Base-by-base conservation (phyloP, 169 alveolate species). In the Babesia divergens region DNA sequence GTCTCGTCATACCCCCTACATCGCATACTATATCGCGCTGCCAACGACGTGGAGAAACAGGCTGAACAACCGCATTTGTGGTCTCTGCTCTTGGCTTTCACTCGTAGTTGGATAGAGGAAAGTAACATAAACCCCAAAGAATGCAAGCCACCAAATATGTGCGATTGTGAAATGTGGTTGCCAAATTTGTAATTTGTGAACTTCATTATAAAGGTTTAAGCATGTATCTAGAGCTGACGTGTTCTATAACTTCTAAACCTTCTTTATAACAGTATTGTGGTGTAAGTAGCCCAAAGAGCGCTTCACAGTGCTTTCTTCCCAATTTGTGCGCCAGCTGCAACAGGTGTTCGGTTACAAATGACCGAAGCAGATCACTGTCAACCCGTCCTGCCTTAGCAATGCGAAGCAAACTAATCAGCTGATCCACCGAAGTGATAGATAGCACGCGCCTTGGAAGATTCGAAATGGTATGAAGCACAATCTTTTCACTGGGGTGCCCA, bases 151-250 rank as follows among this genome's bases (percentile, higher is more conserved):
- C 84, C 84, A 5, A 64, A 74, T 18, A 42, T 74, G 37, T 18
- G 35, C 24, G 64, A 40, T 44, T 74, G 84, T 60, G 72, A 74
- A 31, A 74, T 74, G 84, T 74, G 84, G 84, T 29, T 74, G 28
- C 84, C 84, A 8, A 62, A 31, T 60, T 35, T 62, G 42, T 62
- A 20, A 62, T 20, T 6, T 3, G 46, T 1, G 6, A 2, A 6
- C 1, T n/a, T 13, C 37, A 55, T 34, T 8, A 9, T 35, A 32
- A 26, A n/a, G 24, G 9, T 6, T 32, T 55, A 20, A 55, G 3
- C 22, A n/a, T 14, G 32, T 55, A 55, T 29, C 18, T 55, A 3
- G 52, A 13, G 34, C 50, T 22, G n/a, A 55, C 31, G 50, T 50
- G 1, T 3, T 55, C 66, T n/a, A 55, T 11, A 7, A 34, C 66